Percentiles rank a stretch among this genome's conserved stretches.
Evolutionary conservation across 148 eudicot genomes (phyloP).

Genomic region (Chenopodium formosanum): DNA sequence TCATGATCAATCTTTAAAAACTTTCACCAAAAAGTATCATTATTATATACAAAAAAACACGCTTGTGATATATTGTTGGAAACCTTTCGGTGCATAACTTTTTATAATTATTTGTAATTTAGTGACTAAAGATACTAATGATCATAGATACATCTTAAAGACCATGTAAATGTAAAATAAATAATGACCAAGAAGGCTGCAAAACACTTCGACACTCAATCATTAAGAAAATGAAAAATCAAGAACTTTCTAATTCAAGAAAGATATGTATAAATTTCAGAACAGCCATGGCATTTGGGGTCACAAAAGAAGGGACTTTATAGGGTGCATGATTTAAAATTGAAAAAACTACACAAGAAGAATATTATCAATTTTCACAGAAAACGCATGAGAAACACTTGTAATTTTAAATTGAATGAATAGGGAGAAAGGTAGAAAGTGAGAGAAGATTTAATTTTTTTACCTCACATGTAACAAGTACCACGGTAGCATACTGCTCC

Average conservation of each 20-base stretch:
- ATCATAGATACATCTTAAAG: no score
- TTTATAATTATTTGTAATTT: no score
- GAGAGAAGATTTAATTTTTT: conserved; percentile 3
- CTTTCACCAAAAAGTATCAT: no score
- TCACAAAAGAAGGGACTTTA: neutral
- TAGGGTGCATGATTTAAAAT: neutral
- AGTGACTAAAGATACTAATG: no score
- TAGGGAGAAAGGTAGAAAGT: neutral
- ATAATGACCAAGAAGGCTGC: neutral
- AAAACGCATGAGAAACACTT: neutral
- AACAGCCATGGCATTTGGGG: neutral
- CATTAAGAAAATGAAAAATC: no score
- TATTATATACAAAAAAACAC: no score
- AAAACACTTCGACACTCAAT: neutral
- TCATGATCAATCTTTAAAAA: no score
- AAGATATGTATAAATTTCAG: neutral
- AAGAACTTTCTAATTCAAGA: neutral
- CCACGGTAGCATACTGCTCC: conserved; percentile 93
- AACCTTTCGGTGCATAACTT: no score
- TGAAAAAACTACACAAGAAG: neutral
- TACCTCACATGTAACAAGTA: conserved; percentile 98
- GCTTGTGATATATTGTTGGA: no score
- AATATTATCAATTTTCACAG: neutral
- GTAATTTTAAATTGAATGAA: neutral
- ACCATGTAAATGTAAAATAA: neutral